Evolutionary conservation across 805 yeast genomes (phyloP), one percentile per base, ranked within the genome.

Genomic region (Saturnispora sekii): DNA sequence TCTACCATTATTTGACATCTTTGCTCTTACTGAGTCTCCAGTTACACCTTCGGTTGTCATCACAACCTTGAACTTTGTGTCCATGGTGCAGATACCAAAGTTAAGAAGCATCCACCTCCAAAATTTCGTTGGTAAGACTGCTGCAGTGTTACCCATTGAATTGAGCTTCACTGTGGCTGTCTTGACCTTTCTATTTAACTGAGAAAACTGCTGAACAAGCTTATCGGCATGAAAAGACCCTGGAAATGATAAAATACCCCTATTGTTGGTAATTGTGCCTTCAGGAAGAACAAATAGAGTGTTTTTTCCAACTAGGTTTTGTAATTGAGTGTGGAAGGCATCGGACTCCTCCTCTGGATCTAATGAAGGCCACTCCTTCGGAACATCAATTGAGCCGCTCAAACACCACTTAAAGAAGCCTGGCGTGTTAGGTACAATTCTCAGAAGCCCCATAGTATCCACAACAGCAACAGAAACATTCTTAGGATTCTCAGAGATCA

Each of bases 251-350:
- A 89, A 68, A 1, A 89, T 57, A 0, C 88, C 79, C 49, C 79
- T 79, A 41, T 94, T 93, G 58, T 89, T 90, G 0, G 95, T 77
- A 0, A 95, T 72, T 0, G 95, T 84, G 0, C 95, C 95, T 56
- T 88, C 97, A 3, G 81, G 69, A 47, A 87, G 77, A 17, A 83
- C 52, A 43, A 72, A 79, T 4, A 77, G 68, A 0, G 69, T 64
- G 3, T 60, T 57, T 16, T 58, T 26, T 14, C 45, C 46, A 10
- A 48, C 30, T 10, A 18, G 9, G 9, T 31, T 21, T 5, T 39
- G 26, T n/a, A 34, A 35, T 10, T 35, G 17, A 7, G 15, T 12
- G 18, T 38, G 29, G 15, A 44, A 18, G 30, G 35, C 39, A 1
- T 32, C 28, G 11, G 39, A 14, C 7, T 45, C 47, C 18, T 48